phyloP scores from a whole-genome alignment of 2,329 filamentous ascomycete genomes.

The Dactylellina sp. region DNA sequence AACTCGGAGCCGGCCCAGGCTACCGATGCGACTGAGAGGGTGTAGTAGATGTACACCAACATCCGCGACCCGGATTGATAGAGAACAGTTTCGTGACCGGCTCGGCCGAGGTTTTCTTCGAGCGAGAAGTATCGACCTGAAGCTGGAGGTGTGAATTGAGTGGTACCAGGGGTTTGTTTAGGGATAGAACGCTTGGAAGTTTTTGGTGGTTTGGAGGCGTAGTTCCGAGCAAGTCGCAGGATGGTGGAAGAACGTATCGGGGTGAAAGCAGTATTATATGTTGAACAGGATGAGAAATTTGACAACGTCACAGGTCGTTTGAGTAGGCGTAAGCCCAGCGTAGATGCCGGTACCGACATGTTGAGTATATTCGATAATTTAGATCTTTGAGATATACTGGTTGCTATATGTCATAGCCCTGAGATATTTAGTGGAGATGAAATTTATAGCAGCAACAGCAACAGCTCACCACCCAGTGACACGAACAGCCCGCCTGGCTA shows the following conservation, averaged over 20 bases:
- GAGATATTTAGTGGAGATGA: no score
- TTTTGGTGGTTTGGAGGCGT: conserved; percentile 43
- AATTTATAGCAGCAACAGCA: not conserved
- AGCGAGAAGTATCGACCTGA: conserved; percentile 36
- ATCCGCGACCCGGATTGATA: conserved; percentile 47
- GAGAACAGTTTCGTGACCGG: conserved; percentile 53
- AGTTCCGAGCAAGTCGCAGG: conserved; percentile 35
- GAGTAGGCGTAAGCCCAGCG: conserved; percentile 37
- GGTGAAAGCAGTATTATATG: conserved; percentile 9
- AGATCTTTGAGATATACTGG: conserved; percentile 18
- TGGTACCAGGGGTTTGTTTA: conserved; percentile 2
- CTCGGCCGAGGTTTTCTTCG: conserved; percentile 48
- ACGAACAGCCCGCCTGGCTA: not conserved
- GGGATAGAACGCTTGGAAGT: conserved; percentile 20
- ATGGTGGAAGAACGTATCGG: conserved; percentile 26
- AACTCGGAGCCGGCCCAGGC: conserved; percentile 37
- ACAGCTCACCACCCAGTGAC: conserved; percentile 1
- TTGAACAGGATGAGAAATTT: not conserved
- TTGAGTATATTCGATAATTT: not conserved
- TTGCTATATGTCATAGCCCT: no score
- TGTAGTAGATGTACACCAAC: conserved; percentile 45
- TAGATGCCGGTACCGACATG: conserved; percentile 34
- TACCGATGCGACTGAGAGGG: conserved; percentile 36
- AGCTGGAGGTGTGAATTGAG: conserved; percentile 4
- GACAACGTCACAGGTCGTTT: conserved; percentile 15